These are phyloP conservation scores for Aspergillus udagawae DNA, from an alignment of 2,329 filamentous ascomycete genomes.

Conservation along the genomic window DNA sequence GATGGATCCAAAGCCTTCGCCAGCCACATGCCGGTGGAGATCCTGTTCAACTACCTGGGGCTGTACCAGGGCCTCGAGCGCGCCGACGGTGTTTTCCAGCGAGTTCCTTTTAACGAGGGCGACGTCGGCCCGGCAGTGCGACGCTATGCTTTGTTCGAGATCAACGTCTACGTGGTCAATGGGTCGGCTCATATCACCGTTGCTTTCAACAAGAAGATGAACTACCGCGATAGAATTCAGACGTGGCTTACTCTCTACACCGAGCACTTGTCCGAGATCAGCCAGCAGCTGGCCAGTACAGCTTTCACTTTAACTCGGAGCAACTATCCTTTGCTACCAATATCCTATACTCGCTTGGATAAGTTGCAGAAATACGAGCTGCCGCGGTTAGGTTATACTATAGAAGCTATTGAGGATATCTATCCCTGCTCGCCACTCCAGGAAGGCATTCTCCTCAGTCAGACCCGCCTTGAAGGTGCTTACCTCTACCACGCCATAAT, in stretches of 20 bases:
- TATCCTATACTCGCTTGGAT: not conserved
- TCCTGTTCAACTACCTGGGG: constrained; percentile 4
- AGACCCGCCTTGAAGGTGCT: not conserved
- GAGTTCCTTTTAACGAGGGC: not conserved
- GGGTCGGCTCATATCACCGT: not conserved
- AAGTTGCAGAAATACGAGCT: not conserved
- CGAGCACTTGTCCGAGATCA: not conserved
- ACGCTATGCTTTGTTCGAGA: constrained; percentile 7
- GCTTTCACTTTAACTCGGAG: not conserved
- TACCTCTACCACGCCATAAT: not conserved
- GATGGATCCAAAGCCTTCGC: not conserved
- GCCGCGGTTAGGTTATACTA: constrained; percentile 26
- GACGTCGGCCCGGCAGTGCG: not conserved
- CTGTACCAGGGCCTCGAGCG: constrained; percentile 1
- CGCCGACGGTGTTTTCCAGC: not conserved
- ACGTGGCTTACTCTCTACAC: not conserved
- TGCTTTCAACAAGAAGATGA: not conserved
- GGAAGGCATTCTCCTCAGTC: constrained; percentile 22
- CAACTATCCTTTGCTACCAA: not conserved
- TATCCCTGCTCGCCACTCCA: constrained; percentile 38
- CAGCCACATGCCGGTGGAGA: not conserved
- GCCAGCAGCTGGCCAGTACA: not conserved
- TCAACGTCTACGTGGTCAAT: not conserved
- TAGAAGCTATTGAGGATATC: constrained; percentile 1
- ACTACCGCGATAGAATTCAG: not conserved